These are phyloP conservation scores for Hanseniaspora guilliermondii DNA, from an alignment of 805 yeast genomes.

Conservation along the genomic window DNA sequence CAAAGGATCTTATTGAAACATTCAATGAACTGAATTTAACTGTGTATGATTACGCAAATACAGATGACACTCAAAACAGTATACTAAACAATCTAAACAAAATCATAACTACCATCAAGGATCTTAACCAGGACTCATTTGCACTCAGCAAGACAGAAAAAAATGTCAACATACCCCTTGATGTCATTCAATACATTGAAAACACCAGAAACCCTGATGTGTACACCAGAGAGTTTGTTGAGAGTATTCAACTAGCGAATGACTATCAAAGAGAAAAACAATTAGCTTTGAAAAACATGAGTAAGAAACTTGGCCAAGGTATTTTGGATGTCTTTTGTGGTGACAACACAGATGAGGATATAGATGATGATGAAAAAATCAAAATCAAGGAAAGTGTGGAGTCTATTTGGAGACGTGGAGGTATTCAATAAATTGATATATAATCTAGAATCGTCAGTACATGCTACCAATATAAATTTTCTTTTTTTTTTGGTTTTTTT, in stretches of 20 bases:
- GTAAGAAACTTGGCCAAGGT: slow-evolving; percentile 55
- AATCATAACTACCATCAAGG: slow-evolving; percentile 31
- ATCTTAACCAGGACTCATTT: slow-evolving; percentile 22
- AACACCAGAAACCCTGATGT: slow-evolving; percentile 96
- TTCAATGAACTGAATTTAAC: slow-evolving; percentile 81
- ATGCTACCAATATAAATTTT: too few species aligned
- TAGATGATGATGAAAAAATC: neutral
- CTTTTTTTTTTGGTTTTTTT: neutral
- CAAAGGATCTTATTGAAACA: slow-evolving; percentile 55
- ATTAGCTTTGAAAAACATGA: slow-evolving; percentile 49
- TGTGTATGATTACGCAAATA: slow-evolving; percentile 87
- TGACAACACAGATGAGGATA: neutral
- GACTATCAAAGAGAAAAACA: slow-evolving; percentile 80
- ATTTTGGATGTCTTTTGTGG: slow-evolving; percentile 63
- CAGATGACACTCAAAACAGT: slow-evolving; percentile 59
- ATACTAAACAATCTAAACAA: slow-evolving; percentile 31
- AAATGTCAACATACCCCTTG: slow-evolving; percentile 52
- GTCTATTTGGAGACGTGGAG: slow-evolving; percentile 9
- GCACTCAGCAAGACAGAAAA: slow-evolving; percentile 23
- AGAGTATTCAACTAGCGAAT: slow-evolving; percentile 79
- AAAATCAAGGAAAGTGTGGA: neutral
- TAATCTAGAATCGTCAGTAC: too few species aligned
- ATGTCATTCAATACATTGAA: slow-evolving; percentile 82
- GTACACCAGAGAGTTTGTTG: slow-evolving; percentile 91
- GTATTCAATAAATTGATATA: neutral